These are phyloP conservation scores for Paraconiothyrium brasiliense DNA, from an alignment of 2,329 filamentous ascomycete genomes.

Conservation along the genomic window DNA sequence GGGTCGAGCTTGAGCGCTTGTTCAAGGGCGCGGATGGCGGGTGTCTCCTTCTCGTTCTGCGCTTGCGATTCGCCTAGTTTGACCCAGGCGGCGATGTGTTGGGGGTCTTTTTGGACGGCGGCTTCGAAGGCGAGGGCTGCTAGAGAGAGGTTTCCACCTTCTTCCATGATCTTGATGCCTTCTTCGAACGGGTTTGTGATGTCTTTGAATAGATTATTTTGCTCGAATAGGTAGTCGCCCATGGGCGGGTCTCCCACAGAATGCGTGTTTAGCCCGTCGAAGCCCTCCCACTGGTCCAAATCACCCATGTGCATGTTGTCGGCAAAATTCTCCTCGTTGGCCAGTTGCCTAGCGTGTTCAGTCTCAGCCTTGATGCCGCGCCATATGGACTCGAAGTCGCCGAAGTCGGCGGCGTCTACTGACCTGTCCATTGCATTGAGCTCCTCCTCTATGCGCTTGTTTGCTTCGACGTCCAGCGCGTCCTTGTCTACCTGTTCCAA, in stretches of 20 bases:
- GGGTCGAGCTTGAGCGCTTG: constrained; percentile 89
- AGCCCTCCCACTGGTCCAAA: constrained; percentile 80
- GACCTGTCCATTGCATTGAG: constrained; percentile 89
- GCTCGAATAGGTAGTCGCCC: constrained; percentile 93
- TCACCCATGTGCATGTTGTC: constrained; percentile 73
- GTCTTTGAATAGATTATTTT: constrained; percentile 88
- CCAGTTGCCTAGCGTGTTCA: constrained; percentile 74
- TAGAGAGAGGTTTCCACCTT: constrained; percentile 92
- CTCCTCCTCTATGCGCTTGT: constrained; percentile 82
- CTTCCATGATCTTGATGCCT: constrained; percentile 89
- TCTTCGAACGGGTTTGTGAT: constrained; percentile 89
- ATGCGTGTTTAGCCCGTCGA: constrained; percentile 75
- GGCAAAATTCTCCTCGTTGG: constrained; percentile 70
- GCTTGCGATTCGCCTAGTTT: constrained; percentile 91
- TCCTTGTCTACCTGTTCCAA: constrained; percentile 75
- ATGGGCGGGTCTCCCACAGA: constrained; percentile 76
- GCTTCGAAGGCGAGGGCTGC: constrained; percentile 96
- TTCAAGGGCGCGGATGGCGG: constrained; percentile 92
- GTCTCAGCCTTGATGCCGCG: constrained; percentile 81
- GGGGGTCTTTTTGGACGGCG: constrained; percentile 86
- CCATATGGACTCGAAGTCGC: constrained; percentile 93
- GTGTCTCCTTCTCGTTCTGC: constrained; percentile 98
- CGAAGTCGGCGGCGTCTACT: constrained; percentile 82
- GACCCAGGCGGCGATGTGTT: constrained; percentile 93
- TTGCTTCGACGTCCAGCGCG: constrained; percentile 69